Evolutionary conservation across 2,329 filamentous ascomycete genomes (phyloP).

Genomic region (Trichothecium sympodiale): DNA sequence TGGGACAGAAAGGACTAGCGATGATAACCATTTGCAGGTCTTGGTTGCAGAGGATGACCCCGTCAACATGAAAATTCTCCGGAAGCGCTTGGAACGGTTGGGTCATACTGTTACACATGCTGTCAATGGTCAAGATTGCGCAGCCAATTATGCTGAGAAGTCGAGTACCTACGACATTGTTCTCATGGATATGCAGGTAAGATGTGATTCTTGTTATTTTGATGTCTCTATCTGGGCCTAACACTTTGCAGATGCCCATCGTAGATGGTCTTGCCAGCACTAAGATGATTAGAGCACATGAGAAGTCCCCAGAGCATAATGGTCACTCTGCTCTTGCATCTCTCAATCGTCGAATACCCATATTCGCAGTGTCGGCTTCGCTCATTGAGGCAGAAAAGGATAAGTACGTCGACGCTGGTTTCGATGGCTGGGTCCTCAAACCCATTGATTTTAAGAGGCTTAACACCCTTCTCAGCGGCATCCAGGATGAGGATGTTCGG

Average conservation of each 20-base stretch:
- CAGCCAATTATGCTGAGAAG: constrained; percentile 54
- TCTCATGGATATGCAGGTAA: constrained; percentile 87
- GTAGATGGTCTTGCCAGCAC: constrained; percentile 75
- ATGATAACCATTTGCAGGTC: constrained; percentile 38
- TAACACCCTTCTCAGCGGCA: constrained; percentile 56
- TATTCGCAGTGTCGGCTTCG: constrained; percentile 81
- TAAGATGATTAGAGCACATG: constrained; percentile 69
- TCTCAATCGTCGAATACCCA: constrained; percentile 57
- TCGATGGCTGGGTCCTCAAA: constrained; percentile 87
- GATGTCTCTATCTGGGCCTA: background rate
- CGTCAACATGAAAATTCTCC: constrained; percentile 72
- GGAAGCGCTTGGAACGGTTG: constrained; percentile 66
- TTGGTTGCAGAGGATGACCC: constrained; percentile 83
- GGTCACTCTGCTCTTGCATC: constrained; percentile 47
- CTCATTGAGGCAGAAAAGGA: constrained; percentile 58
- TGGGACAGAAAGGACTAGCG: background rate
- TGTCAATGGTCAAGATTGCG: constrained; percentile 77
- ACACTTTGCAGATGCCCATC: constrained; percentile 67
- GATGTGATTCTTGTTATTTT: constrained; percentile 14
- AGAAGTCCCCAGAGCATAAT: constrained; percentile 37
- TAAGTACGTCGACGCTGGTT: constrained; percentile 65
- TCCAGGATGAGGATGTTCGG: constrained; percentile 49
- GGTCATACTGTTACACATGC: constrained; percentile 64
- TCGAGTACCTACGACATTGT: constrained; percentile 61
- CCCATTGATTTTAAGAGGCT: constrained; percentile 74